Conservation (phyloP, 2,329 filamentous ascomycete species). For the Cladophialophora bantiana region DNA sequence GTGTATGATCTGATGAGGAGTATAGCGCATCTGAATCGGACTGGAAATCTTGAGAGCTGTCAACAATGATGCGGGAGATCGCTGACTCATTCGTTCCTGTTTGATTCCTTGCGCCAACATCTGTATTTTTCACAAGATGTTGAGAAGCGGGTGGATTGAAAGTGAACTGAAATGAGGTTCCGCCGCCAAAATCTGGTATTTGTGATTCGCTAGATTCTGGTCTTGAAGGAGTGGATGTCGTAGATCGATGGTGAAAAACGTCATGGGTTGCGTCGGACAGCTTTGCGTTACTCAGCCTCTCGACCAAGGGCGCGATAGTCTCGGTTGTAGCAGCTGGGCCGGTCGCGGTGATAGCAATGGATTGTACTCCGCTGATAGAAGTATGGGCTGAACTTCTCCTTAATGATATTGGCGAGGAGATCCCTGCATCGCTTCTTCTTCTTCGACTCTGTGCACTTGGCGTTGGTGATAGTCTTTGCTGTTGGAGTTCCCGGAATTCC, state of each 20-base stretch:
- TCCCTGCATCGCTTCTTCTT: conserved; percentile 9
- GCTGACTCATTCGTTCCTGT: background rate
- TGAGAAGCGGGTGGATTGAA: conserved; percentile 2
- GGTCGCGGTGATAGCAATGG: conserved; percentile 3
- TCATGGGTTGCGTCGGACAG: conserved; percentile 11
- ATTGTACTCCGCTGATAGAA: conserved; percentile 13
- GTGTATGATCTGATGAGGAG: conserved; percentile 2
- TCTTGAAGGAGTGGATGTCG: conserved; percentile 12
- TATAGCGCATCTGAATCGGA: background rate
- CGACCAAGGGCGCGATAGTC: conserved; percentile 17
- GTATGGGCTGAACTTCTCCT: conserved; percentile 16
- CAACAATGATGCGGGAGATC: background rate
- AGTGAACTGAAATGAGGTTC: background rate
- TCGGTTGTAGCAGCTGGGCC: conserved; percentile 13
- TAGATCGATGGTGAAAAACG: conserved; percentile 6
- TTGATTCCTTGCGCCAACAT: background rate
- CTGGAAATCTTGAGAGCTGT: background rate
- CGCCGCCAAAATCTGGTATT: background rate
- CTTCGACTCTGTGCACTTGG: conserved; percentile 16
- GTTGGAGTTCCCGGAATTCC: conserved; percentile 13
- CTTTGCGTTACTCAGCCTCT: conserved; percentile 15
- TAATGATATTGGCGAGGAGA: conserved; percentile 19
- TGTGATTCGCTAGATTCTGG: background rate
- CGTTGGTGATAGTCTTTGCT: conserved; percentile 13
- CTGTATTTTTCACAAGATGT: background rate